phyloP scores from a whole-genome alignment of 371 early-diverging fungal species.

The Mortierella sp. region DNA sequence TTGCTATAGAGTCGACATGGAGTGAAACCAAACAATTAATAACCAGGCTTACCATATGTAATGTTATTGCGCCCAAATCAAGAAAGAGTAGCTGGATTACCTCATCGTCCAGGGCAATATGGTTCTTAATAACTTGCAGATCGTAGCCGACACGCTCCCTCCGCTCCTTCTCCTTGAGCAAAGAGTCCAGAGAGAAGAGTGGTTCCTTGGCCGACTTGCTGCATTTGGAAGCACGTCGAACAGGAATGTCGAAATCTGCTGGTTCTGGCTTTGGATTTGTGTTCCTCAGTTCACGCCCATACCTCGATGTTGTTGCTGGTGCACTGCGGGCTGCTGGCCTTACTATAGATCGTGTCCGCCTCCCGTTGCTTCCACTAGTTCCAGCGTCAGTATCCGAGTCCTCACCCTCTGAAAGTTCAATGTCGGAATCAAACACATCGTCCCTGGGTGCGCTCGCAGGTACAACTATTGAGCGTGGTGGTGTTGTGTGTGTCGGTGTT shows the following conservation, averaged over 20 bases:
- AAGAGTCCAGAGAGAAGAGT: constrained; percentile 34
- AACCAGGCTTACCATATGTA: not conserved
- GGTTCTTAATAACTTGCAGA: constrained; percentile 14
- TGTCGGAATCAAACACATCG: not conserved
- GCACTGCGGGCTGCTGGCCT: not conserved
- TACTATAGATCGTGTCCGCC: not conserved
- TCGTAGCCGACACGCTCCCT: constrained; percentile 38
- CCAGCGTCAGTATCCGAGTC: too few relatives aligned
- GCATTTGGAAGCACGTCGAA: constrained; percentile 1
- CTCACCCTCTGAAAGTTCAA: constrained; percentile 4
- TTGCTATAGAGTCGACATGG: constrained; percentile 7
- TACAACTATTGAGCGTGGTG: not conserved
- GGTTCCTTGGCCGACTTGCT: constrained; percentile 16
- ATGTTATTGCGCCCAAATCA: too few relatives aligned
- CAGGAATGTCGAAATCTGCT: not conserved
- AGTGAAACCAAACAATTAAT: not conserved
- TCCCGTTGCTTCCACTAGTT: not conserved
- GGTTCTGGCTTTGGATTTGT: not conserved
- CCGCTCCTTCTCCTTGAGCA: constrained; percentile 51
- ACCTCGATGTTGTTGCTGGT: constrained; percentile 4
- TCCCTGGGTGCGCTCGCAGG: not conserved
- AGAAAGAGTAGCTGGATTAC: not conserved
- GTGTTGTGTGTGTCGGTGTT: constrained; percentile 5
- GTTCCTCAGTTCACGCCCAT: constrained; percentile 17
- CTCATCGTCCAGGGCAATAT: constrained; percentile 21